These are phyloP conservation scores for Boletus speciosus DNA, from an alignment of 768 basidiomycete genomes.

Conservation along the genomic window DNA sequence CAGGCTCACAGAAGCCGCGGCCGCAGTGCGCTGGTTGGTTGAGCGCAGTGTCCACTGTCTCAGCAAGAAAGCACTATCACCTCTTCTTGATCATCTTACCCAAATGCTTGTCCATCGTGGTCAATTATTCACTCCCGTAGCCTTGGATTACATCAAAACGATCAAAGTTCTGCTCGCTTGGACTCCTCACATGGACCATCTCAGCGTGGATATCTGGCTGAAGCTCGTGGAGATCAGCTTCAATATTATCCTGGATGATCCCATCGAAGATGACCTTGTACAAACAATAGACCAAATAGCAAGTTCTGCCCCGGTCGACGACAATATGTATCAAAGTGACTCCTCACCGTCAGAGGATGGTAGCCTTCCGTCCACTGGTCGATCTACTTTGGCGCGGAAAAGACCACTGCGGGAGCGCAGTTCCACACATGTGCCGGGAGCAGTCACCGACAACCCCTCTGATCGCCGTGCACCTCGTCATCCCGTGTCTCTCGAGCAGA, in stretches of 20 bases:
- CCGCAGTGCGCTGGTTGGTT: constrained; percentile 68
- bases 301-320: constrained; percentile 8
- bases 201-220: constrained; percentile 65
- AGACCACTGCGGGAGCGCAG: constrained; percentile 22
- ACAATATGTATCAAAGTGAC: constrained; percentile 35
- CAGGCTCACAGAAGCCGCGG: constrained; percentile 64
- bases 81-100: constrained; percentile 62
- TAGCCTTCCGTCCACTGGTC: constrained; percentile 31
- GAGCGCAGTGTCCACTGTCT: constrained; percentile 58
- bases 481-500: constrained; percentile 53
- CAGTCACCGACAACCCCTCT: constrained; percentile 16
- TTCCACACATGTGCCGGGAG: constrained; percentile 18
- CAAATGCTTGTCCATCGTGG: constrained; percentile 54
- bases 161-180: constrained; percentile 62
- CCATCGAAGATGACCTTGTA: constrained; percentile 34
- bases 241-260: constrained; percentile 70
- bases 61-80: constrained; percentile 50
- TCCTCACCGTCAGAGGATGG: constrained; percentile 29
- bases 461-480: constrained; percentile 23
- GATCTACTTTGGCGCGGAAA: constrained; percentile 20
- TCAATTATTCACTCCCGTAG: constrained; percentile 57
- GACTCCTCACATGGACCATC: constrained; percentile 73
- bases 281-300: constrained; percentile 23
- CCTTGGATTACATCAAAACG: constrained; percentile 79
- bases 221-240: constrained; percentile 67